Conservation (phyloP, 2,329 filamentous ascomycete genomes). For the Pseudocercospora crystallina region DNA sequence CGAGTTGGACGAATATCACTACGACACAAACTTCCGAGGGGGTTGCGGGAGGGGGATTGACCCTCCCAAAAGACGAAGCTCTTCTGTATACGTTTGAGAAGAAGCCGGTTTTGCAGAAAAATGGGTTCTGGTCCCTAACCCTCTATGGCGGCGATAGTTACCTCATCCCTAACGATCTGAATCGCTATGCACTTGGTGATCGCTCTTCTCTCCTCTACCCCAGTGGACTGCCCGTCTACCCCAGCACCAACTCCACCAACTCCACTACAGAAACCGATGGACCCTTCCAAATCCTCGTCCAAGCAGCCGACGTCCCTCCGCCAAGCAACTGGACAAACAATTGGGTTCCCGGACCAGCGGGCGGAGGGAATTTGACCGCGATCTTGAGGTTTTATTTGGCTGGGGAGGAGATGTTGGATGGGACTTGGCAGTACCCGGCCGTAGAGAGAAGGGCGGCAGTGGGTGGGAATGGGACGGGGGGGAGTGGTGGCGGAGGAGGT, state of each 20-base stretch:
- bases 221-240: conserved; percentile 20
- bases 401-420: conserved; percentile 11
- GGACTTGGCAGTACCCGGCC: conserved; percentile 15
- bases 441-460: conserved; percentile 1
- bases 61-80: not conserved
- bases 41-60: not conserved
- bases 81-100: conserved; percentile 23
- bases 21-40: not conserved
- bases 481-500: not conserved
- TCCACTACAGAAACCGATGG: not conserved
- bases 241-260: not conserved
- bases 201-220: conserved; percentile 20
- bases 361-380: conserved; percentile 5
- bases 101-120: conserved; percentile 15
- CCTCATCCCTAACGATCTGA: conserved; percentile 19
- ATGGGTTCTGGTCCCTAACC: conserved; percentile 27
- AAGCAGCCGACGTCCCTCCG: conserved; percentile 17
- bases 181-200: conserved; percentile 22
- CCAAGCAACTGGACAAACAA: conserved; percentile 25
- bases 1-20: conserved; percentile 16
- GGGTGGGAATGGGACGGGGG: not conserved
- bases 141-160: conserved; percentile 18
- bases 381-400: conserved; percentile 16
- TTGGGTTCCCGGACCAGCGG: conserved; percentile 18
- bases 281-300: conserved; percentile 20